Evolutionary conservation across 495 filamentous ascomycete species (phyloP).

Genomic region (Penicillium chermesinum): DNA sequence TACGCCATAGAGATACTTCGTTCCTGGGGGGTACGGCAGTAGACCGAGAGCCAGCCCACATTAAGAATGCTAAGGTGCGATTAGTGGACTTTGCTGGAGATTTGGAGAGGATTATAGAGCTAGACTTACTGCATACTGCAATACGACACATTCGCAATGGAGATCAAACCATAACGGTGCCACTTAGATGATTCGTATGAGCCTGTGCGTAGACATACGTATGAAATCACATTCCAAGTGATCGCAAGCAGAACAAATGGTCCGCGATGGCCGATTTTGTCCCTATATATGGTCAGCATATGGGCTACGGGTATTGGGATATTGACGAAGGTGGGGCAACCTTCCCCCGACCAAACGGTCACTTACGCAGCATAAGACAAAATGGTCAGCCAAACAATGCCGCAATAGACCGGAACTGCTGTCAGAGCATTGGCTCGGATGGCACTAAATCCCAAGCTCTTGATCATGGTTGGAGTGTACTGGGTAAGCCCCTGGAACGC

Average conservation of each 20-base stretch:
- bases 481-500: slow-evolving; percentile 39
- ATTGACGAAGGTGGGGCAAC: neutral
- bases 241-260: slow-evolving; percentile 35
- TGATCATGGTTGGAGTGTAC: slow-evolving; percentile 39
- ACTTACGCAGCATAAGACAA: slow-evolving; percentile 36
- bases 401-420: slow-evolving; percentile 44
- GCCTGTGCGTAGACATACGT: slow-evolving; percentile 26
- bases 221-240: slow-evolving; percentile 44
- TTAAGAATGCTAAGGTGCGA: slow-evolving; percentile 32
- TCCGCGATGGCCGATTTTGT: slow-evolving; percentile 41
- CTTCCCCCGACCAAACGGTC: no score
- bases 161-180: slow-evolving; percentile 43
- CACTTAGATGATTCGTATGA: slow-evolving; percentile 20
- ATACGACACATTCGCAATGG: slow-evolving; percentile 45
- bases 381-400: slow-evolving; percentile 39
- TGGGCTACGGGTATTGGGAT: no score
- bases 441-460: slow-evolving; percentile 39
- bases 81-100: neutral
- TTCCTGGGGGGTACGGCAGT: slow-evolving; percentile 43
- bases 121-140: slow-evolving; percentile 47
- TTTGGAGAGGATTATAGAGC: neutral
- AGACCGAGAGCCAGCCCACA: slow-evolving; percentile 43
- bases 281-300: slow-evolving; percentile 28
- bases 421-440: slow-evolving; percentile 48
- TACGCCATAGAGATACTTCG: slow-evolving; percentile 51